Conservation (phyloP, 495 filamentous ascomycete species). For the Amorphotheca resinae region DNA sequence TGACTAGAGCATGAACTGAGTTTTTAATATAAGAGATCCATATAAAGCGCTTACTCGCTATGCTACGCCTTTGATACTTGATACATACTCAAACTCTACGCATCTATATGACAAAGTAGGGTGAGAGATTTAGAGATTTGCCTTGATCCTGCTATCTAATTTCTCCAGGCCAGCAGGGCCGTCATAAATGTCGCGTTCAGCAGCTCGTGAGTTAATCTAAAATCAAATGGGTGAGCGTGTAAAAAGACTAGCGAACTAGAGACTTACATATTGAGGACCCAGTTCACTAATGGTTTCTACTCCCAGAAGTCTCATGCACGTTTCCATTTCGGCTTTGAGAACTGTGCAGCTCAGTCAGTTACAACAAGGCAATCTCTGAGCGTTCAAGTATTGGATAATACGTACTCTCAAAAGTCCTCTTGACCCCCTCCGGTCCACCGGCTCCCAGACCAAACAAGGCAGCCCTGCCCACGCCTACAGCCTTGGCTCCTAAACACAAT, state of each 20-base stretch:
- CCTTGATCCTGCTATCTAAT: slow-evolving; percentile 23
- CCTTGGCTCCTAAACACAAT: slow-evolving; percentile 73
- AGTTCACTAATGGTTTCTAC: slow-evolving; percentile 61
- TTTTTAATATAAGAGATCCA: too few species aligned
- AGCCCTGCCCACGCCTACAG: slow-evolving; percentile 76
- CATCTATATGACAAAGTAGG: too few species aligned
- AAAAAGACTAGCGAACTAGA: background rate
- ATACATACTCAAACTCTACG: too few species aligned
- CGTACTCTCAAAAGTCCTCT: slow-evolving; percentile 74
- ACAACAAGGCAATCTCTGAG: slow-evolving; percentile 2
- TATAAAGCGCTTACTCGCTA: too few species aligned
- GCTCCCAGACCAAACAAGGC: slow-evolving; percentile 75
- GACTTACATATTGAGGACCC: slow-evolving; percentile 64
- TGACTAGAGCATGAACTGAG: too few species aligned
- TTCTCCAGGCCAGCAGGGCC: slow-evolving; percentile 25
- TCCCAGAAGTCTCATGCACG: slow-evolving; percentile 77
- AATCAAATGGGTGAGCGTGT: background rate
- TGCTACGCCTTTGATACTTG: too few species aligned
- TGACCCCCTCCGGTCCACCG: slow-evolving; percentile 76
- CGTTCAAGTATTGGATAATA: slow-evolving; percentile 10
- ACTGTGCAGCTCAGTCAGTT: slow-evolving; percentile 34
- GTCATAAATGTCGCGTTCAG: slow-evolving; percentile 36
- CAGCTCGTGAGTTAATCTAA: slow-evolving; percentile 30
- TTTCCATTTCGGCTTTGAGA: slow-evolving; percentile 70
- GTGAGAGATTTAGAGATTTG: slow-evolving; percentile 26